Evolutionary conservation across 2,329 filamentous ascomycete genomes (phyloP).

Genomic region (Whalleya microplaca): DNA sequence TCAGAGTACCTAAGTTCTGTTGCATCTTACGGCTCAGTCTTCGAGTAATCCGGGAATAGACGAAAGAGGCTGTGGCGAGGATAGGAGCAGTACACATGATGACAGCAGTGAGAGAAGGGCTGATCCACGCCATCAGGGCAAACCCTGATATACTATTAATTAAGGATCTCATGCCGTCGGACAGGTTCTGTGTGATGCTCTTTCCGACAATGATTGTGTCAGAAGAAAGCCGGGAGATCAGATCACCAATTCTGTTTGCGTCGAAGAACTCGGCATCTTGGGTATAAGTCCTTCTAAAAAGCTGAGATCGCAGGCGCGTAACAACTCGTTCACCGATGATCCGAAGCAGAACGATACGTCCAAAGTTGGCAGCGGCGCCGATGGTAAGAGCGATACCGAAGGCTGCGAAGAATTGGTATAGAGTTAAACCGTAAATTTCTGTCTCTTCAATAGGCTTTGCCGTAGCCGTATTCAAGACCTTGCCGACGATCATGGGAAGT

Average conservation of each 20-base stretch:
- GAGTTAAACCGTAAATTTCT: slow-evolving; percentile 79
- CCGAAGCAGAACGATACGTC: slow-evolving; percentile 87
- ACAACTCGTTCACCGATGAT: slow-evolving; percentile 97
- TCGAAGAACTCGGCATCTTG: slow-evolving; percentile 99
- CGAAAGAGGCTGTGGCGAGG: slow-evolving; percentile 84
- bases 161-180: slow-evolving; percentile 87
- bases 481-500: slow-evolving; percentile 94
- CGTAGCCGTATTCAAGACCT: slow-evolving; percentile 86
- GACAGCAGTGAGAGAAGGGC: slow-evolving; percentile 84
- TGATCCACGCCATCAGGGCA: slow-evolving; percentile 93
- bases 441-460: slow-evolving; percentile 68
- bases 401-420: slow-evolving; percentile 86
- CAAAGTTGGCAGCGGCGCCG: slow-evolving; percentile 90
- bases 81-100: slow-evolving; percentile 87
- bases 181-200: slow-evolving; percentile 96
- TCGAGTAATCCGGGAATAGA: slow-evolving; percentile 88
- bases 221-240: slow-evolving; percentile 93
- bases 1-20: slow-evolving; percentile 87
- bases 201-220: slow-evolving; percentile 98
- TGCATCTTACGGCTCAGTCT: slow-evolving; percentile 92
- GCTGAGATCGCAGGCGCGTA: slow-evolving; percentile 81
- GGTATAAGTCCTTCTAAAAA: slow-evolving; percentile 91
- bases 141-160: slow-evolving; percentile 92
- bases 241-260: slow-evolving; percentile 92
- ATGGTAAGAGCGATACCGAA: slow-evolving; percentile 77